Evolutionary conservation across 164 flowering plant species (phyloP).

Genomic region (Aristolochia contorta): DNA sequence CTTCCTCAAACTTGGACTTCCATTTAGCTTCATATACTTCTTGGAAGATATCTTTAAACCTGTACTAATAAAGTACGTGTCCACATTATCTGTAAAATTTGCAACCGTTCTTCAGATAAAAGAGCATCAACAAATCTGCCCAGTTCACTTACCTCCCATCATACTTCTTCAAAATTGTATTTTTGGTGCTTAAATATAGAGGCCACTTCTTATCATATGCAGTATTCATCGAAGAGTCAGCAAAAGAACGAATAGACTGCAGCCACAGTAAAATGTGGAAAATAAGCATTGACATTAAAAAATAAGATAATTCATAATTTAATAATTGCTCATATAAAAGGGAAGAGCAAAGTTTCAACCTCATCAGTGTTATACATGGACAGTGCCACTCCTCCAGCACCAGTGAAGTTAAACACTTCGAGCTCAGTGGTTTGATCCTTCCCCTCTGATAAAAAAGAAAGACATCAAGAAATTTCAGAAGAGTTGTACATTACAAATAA

Average conservation of each 20-base stretch:
- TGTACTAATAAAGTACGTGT: slow-evolving; percentile 11
- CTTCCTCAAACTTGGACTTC: slow-evolving; percentile 74
- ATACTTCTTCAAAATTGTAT: slow-evolving; percentile 94
- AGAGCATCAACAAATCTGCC: background rate
- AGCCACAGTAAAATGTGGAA: slow-evolving; percentile 5
- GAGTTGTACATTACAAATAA: background rate
- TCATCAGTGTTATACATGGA: slow-evolving; percentile 98
- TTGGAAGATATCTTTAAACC: slow-evolving; percentile 83
- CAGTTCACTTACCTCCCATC: slow-evolving; percentile 72
- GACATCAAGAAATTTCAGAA: background rate
- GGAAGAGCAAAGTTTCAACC: slow-evolving; percentile 33
- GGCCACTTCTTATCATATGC: slow-evolving; percentile 96
- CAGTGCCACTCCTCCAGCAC: slow-evolving; percentile 85
- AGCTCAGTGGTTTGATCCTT: slow-evolving; percentile 46
- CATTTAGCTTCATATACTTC: slow-evolving; percentile 69
- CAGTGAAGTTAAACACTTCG: slow-evolving; percentile 81
- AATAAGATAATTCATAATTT: background rate
- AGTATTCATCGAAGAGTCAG: slow-evolving; percentile 87
- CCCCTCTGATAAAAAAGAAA: slow-evolving; percentile 43
- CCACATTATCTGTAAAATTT: too few relatives aligned
- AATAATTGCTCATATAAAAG: background rate
- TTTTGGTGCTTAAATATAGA: slow-evolving; percentile 95
- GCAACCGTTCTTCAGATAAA: background rate
- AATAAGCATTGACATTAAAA: background rate
- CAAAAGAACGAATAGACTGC: slow-evolving; percentile 87